Conservation (phyloP, 192 early-diverging fungal species). For the Podila verticillata region DNA sequence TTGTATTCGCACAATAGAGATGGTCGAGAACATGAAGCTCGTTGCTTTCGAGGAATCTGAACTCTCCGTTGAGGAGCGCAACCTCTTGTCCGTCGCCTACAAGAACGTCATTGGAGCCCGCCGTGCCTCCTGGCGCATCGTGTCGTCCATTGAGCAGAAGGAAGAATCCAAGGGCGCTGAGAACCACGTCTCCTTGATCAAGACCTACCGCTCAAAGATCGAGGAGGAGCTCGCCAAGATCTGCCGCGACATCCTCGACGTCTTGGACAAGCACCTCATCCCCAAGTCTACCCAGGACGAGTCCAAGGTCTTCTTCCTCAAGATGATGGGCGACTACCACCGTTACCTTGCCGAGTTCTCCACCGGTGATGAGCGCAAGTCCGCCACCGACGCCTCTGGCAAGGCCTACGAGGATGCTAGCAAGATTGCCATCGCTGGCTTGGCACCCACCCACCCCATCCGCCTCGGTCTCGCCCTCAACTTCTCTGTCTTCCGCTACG, state of each 20-base stretch:
- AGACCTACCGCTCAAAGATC: conserved; percentile 94
- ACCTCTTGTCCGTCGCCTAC: conserved; percentile 98
- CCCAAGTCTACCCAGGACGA: conserved; percentile 92
- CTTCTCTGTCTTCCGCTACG: conserved; percentile 99
- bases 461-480: conserved; percentile 97
- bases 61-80: conserved; percentile 98
- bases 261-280: conserved; percentile 92
- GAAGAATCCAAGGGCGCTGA: conserved; percentile 95
- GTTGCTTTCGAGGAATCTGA: conserved; percentile 74
- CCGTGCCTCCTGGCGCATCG: conserved; percentile 99
- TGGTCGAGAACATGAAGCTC: conserved; percentile 81
- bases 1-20: conserved; percentile 60
- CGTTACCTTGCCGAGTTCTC: conserved; percentile 99
- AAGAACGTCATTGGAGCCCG: conserved; percentile 99
- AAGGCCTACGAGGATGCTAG: conserved; percentile 96
- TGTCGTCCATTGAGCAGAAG: conserved; percentile 99
- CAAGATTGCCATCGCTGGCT: conserved; percentile 93
- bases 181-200: conserved; percentile 91
- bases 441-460: conserved; percentile 98
- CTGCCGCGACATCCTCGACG: conserved; percentile 94
- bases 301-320: conserved; percentile 99
- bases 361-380: conserved; percentile 84
- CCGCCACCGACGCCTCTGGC: conserved; percentile 84
- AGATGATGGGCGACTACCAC: conserved; percentile 99
- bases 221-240: conserved; percentile 95